Conservation (phyloP, 192 early-diverging fungal species). For the Backusella psychrophila region DNA sequence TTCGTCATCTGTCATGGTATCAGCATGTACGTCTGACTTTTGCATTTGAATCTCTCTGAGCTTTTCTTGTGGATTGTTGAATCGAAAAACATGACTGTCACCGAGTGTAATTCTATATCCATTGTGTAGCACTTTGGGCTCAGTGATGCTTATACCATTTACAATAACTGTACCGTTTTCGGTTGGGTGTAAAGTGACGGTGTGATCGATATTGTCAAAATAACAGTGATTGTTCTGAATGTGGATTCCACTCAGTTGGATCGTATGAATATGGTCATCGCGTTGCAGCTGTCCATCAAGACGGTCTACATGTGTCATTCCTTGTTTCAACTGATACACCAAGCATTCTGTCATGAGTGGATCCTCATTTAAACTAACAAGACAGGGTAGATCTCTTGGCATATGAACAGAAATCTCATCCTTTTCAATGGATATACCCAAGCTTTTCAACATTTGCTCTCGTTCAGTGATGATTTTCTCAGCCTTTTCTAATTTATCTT, state of each 20-base stretch:
- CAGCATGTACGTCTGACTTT: not conserved
- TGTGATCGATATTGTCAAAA: constrained; percentile 65
- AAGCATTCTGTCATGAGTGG: constrained; percentile 88
- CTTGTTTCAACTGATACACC: constrained; percentile 79
- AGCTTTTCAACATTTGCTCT: constrained; percentile 71
- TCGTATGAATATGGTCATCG: constrained; percentile 5
- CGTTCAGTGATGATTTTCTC: constrained; percentile 69
- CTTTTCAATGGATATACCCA: constrained; percentile 75
- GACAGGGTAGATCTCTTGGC: constrained; percentile 76
- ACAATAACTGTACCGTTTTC: constrained; percentile 65
- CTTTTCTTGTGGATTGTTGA: constrained; percentile 76
- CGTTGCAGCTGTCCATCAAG: constrained; percentile 22
- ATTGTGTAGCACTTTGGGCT: constrained; percentile 55
- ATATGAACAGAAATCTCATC: constrained; percentile 69
- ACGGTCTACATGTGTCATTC: constrained; percentile 68
- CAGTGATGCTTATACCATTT: constrained; percentile 68
- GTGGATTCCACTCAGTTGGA: constrained; percentile 57
- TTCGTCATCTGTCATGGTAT: not conserved
- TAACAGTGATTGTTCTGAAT: constrained; percentile 67
- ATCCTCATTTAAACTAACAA: constrained; percentile 89
- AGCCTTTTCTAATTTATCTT: constrained; percentile 72
- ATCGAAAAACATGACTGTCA: constrained; percentile 78
- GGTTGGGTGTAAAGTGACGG: constrained; percentile 60
- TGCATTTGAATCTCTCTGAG: not conserved
- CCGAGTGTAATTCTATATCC: constrained; percentile 82